Conservation (phyloP, 2,329 filamentous ascomycete genomes). For the Pseudocercospora macadamiae region DNA sequence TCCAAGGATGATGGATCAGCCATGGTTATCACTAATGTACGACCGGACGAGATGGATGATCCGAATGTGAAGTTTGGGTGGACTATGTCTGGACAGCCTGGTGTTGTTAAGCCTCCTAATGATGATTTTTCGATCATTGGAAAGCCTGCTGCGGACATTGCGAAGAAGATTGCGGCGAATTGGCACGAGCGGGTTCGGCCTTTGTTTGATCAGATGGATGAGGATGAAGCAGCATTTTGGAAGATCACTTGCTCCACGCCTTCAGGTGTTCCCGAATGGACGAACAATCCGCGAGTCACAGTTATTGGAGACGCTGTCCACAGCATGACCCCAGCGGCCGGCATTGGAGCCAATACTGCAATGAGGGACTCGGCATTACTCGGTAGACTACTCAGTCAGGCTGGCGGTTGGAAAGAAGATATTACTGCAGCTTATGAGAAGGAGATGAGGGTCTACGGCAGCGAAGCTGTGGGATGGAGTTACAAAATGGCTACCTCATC, state of each 20-base stretch:
- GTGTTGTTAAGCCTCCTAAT: constrained; percentile 61
- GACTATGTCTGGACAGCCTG: constrained; percentile 63
- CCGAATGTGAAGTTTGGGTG: constrained; percentile 62
- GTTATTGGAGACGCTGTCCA: constrained; percentile 63
- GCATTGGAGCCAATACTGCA: constrained; percentile 62
- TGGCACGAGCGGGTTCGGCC: constrained; percentile 62
- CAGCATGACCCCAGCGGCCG: constrained; percentile 61
- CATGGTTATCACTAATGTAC: constrained; percentile 66
- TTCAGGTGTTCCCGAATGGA: constrained; percentile 62
- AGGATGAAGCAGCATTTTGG: constrained; percentile 64
- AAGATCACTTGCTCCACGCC: constrained; percentile 67
- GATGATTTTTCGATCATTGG: constrained; percentile 64
- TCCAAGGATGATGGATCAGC: constrained; percentile 51
- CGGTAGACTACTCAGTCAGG: constrained; percentile 55
- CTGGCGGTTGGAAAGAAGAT: constrained; percentile 51
- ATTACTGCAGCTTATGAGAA: constrained; percentile 45
- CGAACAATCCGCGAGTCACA: constrained; percentile 61
- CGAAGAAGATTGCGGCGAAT: constrained; percentile 55
- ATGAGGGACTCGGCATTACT: constrained; percentile 59
- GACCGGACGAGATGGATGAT: constrained; percentile 62
- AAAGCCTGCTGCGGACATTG: constrained; percentile 59
- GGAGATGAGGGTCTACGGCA: constrained; percentile 55
- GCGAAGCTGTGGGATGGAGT: constrained; percentile 58
- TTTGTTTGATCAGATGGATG: constrained; percentile 62
- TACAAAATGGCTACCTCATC: constrained; percentile 51